These are phyloP conservation scores for Oehlia diaphana DNA, from an alignment of 192 early-diverging fungal species.

Conservation along the genomic window DNA sequence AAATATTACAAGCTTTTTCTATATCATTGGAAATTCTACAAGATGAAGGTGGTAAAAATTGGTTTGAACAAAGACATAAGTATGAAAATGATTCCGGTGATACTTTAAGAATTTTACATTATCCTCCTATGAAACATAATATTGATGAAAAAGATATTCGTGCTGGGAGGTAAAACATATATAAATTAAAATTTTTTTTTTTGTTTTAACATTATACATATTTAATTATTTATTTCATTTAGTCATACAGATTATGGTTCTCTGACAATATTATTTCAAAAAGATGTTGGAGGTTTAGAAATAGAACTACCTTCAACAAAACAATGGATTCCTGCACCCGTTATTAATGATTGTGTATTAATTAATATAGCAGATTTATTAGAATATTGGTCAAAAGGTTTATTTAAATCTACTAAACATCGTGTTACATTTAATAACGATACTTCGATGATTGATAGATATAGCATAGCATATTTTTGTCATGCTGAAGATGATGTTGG, in stretches of 20 bases:
- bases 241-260: constrained; percentile 73
- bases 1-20: constrained; percentile 58
- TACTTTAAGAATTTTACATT: constrained; percentile 61
- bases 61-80: constrained; percentile 48
- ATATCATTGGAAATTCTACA: constrained; percentile 62
- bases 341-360: constrained; percentile 53
- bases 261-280: constrained; percentile 67
- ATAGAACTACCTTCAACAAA: constrained; percentile 43
- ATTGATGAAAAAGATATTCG: constrained; percentile 44
- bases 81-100: constrained; percentile 48
- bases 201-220: not conserved
- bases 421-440: constrained; percentile 58
- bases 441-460: constrained; percentile 50
- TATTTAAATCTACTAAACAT: constrained; percentile 63
- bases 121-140: constrained; percentile 50
- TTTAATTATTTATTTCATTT: not conserved
- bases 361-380: constrained; percentile 66
- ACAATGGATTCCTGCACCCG: constrained; percentile 61
- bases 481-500: constrained; percentile 50
- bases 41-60: constrained; percentile 51
- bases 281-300: constrained; percentile 60
- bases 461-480: constrained; percentile 65
- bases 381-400: constrained; percentile 63
- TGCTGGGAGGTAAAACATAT: constrained; percentile 46
- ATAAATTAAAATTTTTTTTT: not conserved